Conservation (phyloP, 1,284 basidiomycete genomes). For the Trichosporon faecale region DNA sequence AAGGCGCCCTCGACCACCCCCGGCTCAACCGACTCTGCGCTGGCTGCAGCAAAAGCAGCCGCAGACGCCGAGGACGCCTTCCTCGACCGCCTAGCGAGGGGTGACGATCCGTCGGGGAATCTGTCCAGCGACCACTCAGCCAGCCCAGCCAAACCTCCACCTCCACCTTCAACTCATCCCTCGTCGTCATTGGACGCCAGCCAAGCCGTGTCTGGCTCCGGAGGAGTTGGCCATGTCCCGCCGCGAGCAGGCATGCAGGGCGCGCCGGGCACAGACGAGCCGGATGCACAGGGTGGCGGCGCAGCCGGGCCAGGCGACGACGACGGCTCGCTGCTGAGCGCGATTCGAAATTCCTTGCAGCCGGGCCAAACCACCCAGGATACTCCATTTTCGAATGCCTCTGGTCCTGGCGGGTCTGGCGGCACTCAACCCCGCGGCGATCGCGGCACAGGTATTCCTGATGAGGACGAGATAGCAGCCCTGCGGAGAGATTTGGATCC, state of each 20-base stretch:
- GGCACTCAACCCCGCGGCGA: constrained; percentile 6
- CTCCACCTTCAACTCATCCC: not conserved
- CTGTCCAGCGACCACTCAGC: not conserved
- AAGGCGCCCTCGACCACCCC: constrained; percentile 1
- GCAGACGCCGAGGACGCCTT: not conserved
- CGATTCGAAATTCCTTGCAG: constrained; percentile 1
- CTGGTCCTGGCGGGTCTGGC: not conserved
- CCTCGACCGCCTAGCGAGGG: not conserved
- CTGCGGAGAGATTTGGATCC: not conserved
- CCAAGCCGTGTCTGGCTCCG: constrained; percentile 6
- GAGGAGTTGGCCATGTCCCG: not conserved
- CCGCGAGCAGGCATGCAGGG: not conserved
- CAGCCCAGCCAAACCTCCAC: not conserved
- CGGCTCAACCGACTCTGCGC: not conserved
- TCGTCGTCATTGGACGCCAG: not conserved
- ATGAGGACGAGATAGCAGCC: not conserved
- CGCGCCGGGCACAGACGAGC: not conserved
- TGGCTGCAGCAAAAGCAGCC: not conserved
- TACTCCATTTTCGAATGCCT: constrained; percentile 14
- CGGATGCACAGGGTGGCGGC: not conserved
- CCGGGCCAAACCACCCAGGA: not conserved
- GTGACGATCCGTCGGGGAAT: constrained; percentile 8
- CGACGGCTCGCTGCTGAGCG: constrained; percentile 27
- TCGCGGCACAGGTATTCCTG: constrained; percentile 18
- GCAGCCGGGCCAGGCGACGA: constrained; percentile 21